These are phyloP conservation scores for Globisporangium rhizosaccharum DNA, from an alignment of 352 stramenopile genomes.

Conservation along the genomic window DNA sequence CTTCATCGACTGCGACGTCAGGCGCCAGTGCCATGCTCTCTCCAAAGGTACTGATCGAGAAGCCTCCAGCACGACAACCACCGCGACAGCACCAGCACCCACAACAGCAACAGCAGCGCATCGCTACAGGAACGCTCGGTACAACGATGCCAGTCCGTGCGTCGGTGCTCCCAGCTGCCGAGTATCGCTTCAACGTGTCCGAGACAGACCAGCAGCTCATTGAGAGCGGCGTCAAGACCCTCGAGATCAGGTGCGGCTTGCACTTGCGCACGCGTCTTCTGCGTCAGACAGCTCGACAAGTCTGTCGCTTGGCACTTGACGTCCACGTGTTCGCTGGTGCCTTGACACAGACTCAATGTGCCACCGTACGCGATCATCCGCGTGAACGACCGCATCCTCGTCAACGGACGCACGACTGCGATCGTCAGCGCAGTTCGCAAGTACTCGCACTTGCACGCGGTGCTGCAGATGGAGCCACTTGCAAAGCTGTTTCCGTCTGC, in stretches of 20 bases:
- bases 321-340: neutral
- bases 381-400: constrained; percentile 54
- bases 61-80: neutral
- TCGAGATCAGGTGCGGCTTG: constrained; percentile 51
- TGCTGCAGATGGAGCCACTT: constrained; percentile 52
- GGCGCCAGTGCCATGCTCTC: neutral
- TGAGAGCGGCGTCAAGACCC: constrained; percentile 42
- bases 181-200: constrained; percentile 56
- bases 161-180: constrained; percentile 23
- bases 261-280: neutral
- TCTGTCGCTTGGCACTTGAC: neutral
- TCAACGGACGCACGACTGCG: constrained; percentile 41
- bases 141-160: neutral
- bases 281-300: too few species aligned
- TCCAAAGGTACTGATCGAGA: constrained; percentile 9
- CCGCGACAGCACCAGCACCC: neutral
- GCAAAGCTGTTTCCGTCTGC: constrained; percentile 28
- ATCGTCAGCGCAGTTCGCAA: constrained; percentile 51
- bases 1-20: neutral
- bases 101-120: constrained; percentile 7
- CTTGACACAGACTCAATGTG: constrained; percentile 36
- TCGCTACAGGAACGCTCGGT: neutral
- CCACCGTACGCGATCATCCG: constrained; percentile 69
- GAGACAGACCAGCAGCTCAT: constrained; percentile 36
- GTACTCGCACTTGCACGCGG: constrained; percentile 47